Base-by-base conservation (phyloP, 2,329 filamentous ascomycete species). In the Salinomyces thailandicus region DNA sequence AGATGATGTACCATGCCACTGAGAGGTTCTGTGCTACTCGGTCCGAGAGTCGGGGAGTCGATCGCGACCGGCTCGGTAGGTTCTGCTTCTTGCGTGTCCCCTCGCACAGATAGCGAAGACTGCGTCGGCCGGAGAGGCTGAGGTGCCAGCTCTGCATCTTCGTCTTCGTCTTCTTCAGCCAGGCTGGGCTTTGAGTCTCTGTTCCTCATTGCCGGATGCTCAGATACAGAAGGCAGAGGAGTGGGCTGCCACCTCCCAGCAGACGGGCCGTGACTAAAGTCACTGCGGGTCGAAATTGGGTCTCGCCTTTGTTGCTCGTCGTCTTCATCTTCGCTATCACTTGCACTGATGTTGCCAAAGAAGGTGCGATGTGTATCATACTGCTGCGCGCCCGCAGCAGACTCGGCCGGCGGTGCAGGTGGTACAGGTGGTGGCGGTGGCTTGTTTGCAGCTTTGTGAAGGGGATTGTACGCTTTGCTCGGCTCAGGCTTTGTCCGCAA, bases 41-140 rank as follows among this genome's bases (percentile, higher is more conserved):
- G 79, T 2, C 81, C 81, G 5, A 94, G 63, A 0, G 85, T 93
- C 1, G 87, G 86, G 0, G 86, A 93, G 51, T 93, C 85, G 14
- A 63, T 36, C 7, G 17, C 31, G n/a, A 58, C 59, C 5, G 41
- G 37, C 20, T 50, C 11, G 16, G 29, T n/a, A 3, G 35, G 12
- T 6, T 19, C 31, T 18, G 46, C 45, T 37, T 49, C 44, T 1
- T 45, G 38, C 5, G 41, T 39, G 26, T 48, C 44, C 14, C 27
- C 43, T 11, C 36, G 41, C 31, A 51, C 34, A 5, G 45, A 46
- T 5, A 24, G 37, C 14, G 43, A 37, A 4, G 50, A 47, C 5
- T 41, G 18, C 13, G 35, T 36, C 4, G 41, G 41, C 7, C 26
- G 31, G 13, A 47, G 20, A 26, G 42, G 36, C 33, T 40, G 36